Percentiles rank a stretch among this genome's conserved stretches.
These are phyloP conservation scores for Calamus simplicifolius DNA, from an alignment of 176 grass and related monocot species.

Conservation along the genomic window DNA sequence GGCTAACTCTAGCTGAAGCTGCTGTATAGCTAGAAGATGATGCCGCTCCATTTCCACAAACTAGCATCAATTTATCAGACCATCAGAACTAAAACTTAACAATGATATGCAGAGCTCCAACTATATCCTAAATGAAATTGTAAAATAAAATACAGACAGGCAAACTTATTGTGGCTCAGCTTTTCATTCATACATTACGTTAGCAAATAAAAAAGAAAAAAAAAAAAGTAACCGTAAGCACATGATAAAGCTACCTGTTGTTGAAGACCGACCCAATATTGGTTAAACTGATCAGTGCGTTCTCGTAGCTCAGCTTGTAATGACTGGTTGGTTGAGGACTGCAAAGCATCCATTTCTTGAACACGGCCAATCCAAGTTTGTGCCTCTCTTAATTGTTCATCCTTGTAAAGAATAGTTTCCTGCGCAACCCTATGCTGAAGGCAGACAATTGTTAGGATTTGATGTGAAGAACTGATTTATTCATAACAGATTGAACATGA, in stretches of 20 bases:
- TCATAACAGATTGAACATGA: too few species aligned
- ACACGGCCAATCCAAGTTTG: constrained; percentile 84
- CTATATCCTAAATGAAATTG: too few species aligned
- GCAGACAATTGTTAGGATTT: too few species aligned
- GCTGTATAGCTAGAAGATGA: constrained; percentile 72
- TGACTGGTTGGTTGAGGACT: constrained; percentile 54
- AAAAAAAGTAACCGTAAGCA: background rate
- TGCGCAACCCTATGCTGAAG: constrained; percentile 86
- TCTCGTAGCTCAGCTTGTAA: constrained; percentile 82
- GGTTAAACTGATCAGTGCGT: constrained; percentile 87
- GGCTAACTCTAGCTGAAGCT: constrained; percentile 77
- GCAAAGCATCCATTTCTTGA: constrained; percentile 92
- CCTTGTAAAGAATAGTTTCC: constrained; percentile 89
- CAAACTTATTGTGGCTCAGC: constrained; percentile 1
- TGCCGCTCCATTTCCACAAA: constrained; percentile 82
- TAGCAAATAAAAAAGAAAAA: background rate
- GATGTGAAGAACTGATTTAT: too few species aligned
- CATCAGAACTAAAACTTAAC: too few species aligned
- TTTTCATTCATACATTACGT: background rate
- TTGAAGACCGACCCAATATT: constrained; percentile 82
- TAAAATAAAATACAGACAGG: too few species aligned
- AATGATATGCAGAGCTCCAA: too few species aligned
- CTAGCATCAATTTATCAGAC: constrained; percentile 24
- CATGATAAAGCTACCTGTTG: constrained; percentile 39
- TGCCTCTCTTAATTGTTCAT: constrained; percentile 93